phyloP scores from a whole-genome alignment of 192 early-diverging fungal species.

The Bifiguratus adelaidae region DNA sequence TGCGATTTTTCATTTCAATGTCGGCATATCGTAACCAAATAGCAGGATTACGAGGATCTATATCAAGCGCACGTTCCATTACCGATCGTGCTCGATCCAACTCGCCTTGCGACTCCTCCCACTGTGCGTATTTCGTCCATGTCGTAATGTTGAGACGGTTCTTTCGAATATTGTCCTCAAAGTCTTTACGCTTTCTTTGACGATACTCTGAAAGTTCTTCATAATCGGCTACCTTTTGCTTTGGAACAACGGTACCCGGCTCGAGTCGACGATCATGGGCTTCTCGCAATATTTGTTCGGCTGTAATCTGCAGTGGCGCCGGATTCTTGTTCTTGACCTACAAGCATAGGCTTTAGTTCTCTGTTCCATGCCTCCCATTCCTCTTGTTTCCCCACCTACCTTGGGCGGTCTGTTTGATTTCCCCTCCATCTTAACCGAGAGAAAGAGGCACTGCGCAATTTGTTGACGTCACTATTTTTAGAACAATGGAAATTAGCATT shows the following conservation, averaged over 20 bases:
- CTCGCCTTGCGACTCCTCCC: constrained; percentile 91
- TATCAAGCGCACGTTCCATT: constrained; percentile 89
- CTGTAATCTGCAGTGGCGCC: constrained; percentile 95
- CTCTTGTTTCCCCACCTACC: too few relatives aligned
- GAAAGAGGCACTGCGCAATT: too few relatives aligned
- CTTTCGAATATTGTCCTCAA: constrained; percentile 82
- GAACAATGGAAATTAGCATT: too few relatives aligned
- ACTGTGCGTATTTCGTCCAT: constrained; percentile 93
- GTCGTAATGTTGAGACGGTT: constrained; percentile 79
- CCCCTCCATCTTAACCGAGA: too few relatives aligned
- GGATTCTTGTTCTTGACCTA: constrained; percentile 98
- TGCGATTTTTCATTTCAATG: constrained; percentile 97
- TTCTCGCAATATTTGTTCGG: constrained; percentile 96
- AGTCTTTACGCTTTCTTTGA: constrained; percentile 83
- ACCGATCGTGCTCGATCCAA: constrained; percentile 74
- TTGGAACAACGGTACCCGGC: constrained; percentile 47
- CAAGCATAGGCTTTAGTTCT: too few relatives aligned
- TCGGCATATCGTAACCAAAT: constrained; percentile 91
- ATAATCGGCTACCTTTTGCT: constrained; percentile 84
- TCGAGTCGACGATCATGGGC: constrained; percentile 73
- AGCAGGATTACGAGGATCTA: constrained; percentile 78
- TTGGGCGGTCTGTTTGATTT: too few relatives aligned
- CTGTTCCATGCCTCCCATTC: too few relatives aligned
- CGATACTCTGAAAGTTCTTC: constrained; percentile 92
- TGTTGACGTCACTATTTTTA: too few relatives aligned